phyloP scores from a whole-genome alignment of 768 basidiomycete species.

The Filobasidium wieringae region DNA sequence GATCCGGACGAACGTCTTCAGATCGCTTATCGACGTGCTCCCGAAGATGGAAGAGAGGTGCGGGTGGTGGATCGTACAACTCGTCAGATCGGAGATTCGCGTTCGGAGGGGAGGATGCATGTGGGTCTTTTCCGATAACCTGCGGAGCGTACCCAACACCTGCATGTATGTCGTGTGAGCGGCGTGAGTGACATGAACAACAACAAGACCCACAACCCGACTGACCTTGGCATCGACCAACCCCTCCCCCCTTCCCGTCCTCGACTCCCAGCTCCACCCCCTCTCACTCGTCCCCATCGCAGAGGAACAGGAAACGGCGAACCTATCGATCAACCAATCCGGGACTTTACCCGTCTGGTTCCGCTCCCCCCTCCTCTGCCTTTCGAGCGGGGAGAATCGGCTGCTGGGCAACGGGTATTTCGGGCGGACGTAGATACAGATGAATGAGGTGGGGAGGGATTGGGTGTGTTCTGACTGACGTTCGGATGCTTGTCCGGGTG shows the following conservation, averaged over 20 bases:
- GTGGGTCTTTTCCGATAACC: conserved; percentile 14
- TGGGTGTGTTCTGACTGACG: no score
- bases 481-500: no score
- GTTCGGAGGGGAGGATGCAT: conserved; percentile 16
- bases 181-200: neutral
- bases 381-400: neutral
- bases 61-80: conserved; percentile 2
- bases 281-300: neutral
- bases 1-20: conserved; percentile 12
- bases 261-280: neutral
- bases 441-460: neutral
- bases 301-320: conserved; percentile 4
- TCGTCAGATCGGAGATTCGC: conserved; percentile 12
- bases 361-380: neutral
- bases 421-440: neutral
- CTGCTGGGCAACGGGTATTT: neutral
- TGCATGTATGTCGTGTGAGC: neutral
- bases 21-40: neutral
- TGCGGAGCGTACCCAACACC: conserved; percentile 7
- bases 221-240: conserved; percentile 6
- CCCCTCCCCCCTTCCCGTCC: neutral
- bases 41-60: neutral
- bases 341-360: no score
- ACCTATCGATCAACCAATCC: conserved; percentile 1
- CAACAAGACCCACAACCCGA: neutral